A percentile compares a stretch with the other conserved stretches of the same genome.
Conservation (phyloP, 768 basidiomycete genomes). For the Lentinula edodes region DNA sequence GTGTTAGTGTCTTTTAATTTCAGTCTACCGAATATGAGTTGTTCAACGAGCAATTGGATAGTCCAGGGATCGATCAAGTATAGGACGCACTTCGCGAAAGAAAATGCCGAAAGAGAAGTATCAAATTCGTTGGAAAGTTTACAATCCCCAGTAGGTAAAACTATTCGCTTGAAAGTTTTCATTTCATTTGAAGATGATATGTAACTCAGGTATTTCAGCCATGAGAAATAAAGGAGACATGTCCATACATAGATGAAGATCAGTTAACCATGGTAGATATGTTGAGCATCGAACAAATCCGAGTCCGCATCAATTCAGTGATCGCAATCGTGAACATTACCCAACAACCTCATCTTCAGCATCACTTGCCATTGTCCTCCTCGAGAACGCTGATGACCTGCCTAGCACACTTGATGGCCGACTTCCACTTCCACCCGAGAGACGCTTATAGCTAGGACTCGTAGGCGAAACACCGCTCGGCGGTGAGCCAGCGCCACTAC, state of each 20-base stretch:
- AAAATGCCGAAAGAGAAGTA: no score
- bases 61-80: no score
- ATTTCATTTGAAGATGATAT: no score
- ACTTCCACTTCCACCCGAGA: slow-evolving; percentile 36
- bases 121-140: no score
- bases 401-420: slow-evolving; percentile 44
- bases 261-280: background rate
- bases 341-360: slow-evolving; percentile 71
- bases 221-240: background rate
- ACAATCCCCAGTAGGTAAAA: no score
- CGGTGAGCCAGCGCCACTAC: slow-evolving; percentile 22
- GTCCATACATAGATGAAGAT: background rate
- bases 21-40: no score
- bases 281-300: background rate
- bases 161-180: no score
- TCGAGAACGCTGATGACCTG: slow-evolving; percentile 50
- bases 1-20: no score
- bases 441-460: slow-evolving; percentile 36
- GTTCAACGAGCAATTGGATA: no score
- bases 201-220: no score
- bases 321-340: slow-evolving; percentile 15
- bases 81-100: no score
- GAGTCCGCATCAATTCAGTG: background rate
- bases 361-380: slow-evolving; percentile 79
- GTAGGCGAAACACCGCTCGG: slow-evolving; percentile 24